Conservation (phyloP, 1,284 basidiomycete species). For the Tetrapyrgos nigripes region DNA sequence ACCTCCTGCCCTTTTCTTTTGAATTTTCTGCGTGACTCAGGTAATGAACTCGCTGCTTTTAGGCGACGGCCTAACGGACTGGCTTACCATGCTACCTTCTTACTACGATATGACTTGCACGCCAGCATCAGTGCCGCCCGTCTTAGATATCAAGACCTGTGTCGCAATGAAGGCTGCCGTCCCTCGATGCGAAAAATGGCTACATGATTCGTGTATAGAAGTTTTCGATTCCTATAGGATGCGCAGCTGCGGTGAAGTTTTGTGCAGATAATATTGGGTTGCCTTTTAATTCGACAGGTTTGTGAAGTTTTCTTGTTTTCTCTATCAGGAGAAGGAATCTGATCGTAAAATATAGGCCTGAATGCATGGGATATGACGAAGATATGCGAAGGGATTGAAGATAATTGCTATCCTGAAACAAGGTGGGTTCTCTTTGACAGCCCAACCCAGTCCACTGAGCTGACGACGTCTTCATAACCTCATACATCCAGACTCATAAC, state of each 20-base stretch:
- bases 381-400: slow-evolving; percentile 45
- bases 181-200: slow-evolving; percentile 56
- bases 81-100: slow-evolving; percentile 45
- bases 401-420: slow-evolving; percentile 45
- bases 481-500: slow-evolving; percentile 40
- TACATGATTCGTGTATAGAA: slow-evolving; percentile 41
- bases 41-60: too few species aligned
- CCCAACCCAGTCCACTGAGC: too few species aligned
- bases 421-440: slow-evolving; percentile 33
- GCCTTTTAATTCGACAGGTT: slow-evolving; percentile 37
- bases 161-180: slow-evolving; percentile 56
- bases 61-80: slow-evolving; percentile 67
- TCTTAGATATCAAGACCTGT: slow-evolving; percentile 41
- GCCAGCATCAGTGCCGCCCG: slow-evolving; percentile 44
- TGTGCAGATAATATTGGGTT: slow-evolving; percentile 38
- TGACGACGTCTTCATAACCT: background rate
- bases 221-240: slow-evolving; percentile 48
- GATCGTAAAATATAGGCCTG: slow-evolving; percentile 24
- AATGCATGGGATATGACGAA: slow-evolving; percentile 60
- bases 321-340: too few species aligned
- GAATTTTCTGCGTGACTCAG: background rate
- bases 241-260: slow-evolving; percentile 46
- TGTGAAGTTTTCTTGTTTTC: slow-evolving; percentile 7
- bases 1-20: background rate
- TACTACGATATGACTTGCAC: slow-evolving; percentile 60